Base-by-base conservation (phyloP, 768 basidiomycete species). In the Russula foetens region DNA sequence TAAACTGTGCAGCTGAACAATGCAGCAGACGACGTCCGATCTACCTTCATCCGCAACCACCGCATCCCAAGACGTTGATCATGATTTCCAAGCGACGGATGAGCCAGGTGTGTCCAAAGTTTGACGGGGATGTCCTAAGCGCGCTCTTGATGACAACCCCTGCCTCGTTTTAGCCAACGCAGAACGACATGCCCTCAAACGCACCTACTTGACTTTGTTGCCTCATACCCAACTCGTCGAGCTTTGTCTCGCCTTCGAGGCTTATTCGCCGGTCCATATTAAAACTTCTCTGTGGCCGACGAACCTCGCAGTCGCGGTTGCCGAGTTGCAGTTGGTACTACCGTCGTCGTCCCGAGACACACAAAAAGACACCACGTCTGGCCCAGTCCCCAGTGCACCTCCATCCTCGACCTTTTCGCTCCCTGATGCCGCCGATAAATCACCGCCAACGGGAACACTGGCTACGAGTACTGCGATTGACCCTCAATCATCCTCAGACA, bases 1-100 rank as follows among this genome's bases (percentile, higher is more conserved):
- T 80, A 82, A 85, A 85, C 84, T 85, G 81, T 85, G 82, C 81
- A 85, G 84, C 74, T 79, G 74, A 78, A 79, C 75, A 73, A 84
- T 85, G 84, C 81, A 84, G 77, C 63, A 63, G 47, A 74, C 75
- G 65, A 75, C 71, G 60, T 33, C 48, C 23, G 75, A 66, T 76
- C 57, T 74, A 73, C 63, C 68, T 72, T 66, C 72, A 71, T 67
- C 69, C 67, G 67, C 70, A 70, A 33, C 69, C 68, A 63, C 72
- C 70, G 63, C 74, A 65, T 63, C 53, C 64, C 63, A 58, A 47
- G 67, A 41, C 45, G 59, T 58, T 41, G 39, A 38, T 44, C 29
- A 60, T 65, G 66, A 66, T 35, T 60, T 58, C 45, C 56, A 57
- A 45, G 57, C 76, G 73, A n/a, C 51, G 23, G 48, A 63, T 29